These are phyloP conservation scores for Kwoniella sp. DNA, from an alignment of 768 basidiomycete species.

Conservation along the genomic window DNA sequence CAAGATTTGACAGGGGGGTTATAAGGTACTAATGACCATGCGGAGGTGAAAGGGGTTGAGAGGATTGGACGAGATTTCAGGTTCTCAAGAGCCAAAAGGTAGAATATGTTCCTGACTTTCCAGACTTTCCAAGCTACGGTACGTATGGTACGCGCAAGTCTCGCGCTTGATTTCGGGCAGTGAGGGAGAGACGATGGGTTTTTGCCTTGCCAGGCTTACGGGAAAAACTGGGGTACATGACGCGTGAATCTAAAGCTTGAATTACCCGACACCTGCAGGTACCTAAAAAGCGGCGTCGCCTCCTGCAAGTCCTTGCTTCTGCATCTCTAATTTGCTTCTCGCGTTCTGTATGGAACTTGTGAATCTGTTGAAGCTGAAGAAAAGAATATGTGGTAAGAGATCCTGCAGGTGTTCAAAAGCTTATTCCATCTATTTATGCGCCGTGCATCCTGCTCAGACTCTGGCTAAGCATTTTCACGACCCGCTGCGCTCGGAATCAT, in stretches of 20 bases:
- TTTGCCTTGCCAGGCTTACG: not conserved
- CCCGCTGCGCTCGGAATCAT: no score
- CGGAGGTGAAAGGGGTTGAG: slow-evolving; percentile 1
- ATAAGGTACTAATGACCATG: not conserved
- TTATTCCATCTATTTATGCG: no score
- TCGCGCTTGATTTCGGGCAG: not conserved
- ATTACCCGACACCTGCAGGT: slow-evolving; percentile 13
- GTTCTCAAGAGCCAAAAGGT: not conserved
- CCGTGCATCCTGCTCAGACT: no score
- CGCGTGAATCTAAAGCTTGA: slow-evolving; percentile 8
- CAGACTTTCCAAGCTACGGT: not conserved
- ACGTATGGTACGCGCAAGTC: not conserved
- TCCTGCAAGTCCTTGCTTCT: not conserved
- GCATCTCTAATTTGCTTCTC: no score
- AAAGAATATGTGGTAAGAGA: no score
- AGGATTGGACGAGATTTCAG: not conserved
- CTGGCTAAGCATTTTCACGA: no score
- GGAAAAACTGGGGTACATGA: slow-evolving; percentile 1
- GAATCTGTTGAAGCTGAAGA: no score
- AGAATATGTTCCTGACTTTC: not conserved
- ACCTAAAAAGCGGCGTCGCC: not conserved
- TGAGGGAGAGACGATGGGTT: not conserved
- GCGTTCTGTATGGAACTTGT: no score
- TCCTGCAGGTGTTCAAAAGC: no score
- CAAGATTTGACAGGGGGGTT: not conserved